These are phyloP conservation scores for Musa itinerans DNA, from an alignment of 176 grass and related monocot species.

Conservation along the genomic window DNA sequence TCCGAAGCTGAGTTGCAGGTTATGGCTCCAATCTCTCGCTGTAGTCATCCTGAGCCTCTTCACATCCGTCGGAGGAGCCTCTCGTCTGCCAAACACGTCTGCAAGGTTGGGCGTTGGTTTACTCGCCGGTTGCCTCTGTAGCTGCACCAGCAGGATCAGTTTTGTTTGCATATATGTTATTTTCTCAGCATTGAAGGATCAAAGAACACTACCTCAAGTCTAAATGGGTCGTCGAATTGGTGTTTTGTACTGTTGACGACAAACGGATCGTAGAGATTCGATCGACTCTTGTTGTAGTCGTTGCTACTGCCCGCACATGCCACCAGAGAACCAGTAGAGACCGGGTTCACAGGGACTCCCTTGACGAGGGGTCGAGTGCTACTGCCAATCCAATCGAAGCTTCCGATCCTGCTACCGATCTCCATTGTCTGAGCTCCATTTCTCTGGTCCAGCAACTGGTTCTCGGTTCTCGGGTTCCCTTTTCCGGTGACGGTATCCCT, in stretches of 20 bases:
- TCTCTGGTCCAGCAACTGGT: conserved; percentile 24
- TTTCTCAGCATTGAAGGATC: neutral
- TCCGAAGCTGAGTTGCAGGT: conserved; percentile 63
- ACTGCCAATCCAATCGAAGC: conserved; percentile 16
- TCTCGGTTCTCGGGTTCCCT: neutral
- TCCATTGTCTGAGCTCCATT: conserved; percentile 21
- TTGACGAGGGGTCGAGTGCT: neutral
- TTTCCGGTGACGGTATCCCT: conserved; percentile 25
- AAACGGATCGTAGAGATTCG: conserved; percentile 29
- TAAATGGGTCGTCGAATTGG: conserved; percentile 8
- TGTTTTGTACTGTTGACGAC: conserved; percentile 34
- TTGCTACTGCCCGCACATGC: neutral
- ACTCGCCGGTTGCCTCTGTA: conserved; percentile 13
- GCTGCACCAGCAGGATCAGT: conserved; percentile 3
- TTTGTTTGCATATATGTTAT: neutral
- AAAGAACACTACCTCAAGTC: neutral
- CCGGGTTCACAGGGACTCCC: conserved; percentile 14
- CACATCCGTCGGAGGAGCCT: neutral
- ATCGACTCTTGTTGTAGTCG: conserved; percentile 10
- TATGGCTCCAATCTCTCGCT: conserved; percentile 17
- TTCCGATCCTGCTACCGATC: neutral
- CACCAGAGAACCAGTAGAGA: neutral
- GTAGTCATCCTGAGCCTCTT: conserved; percentile 29
- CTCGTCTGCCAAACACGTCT: conserved; percentile 11
- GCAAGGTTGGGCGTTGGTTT: neutral